Evolutionary conservation across 371 early-diverging fungal genomes (phyloP).

Genomic region (Actinomucor elegans): DNA sequence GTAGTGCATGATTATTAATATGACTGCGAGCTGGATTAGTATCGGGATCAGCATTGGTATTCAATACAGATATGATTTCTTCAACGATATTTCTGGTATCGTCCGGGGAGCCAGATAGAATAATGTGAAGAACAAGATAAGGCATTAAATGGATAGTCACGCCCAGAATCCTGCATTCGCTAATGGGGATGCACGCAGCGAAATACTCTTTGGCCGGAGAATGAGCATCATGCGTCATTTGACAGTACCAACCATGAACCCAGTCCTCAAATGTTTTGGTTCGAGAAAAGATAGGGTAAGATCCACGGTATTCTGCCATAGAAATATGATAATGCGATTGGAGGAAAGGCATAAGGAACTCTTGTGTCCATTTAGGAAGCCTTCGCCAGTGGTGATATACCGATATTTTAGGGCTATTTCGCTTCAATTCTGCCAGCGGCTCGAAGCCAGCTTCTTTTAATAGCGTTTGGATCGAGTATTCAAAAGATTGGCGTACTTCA

Average conservation of each 20-base stretch:
- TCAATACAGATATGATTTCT: conserved; percentile 59
- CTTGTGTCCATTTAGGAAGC: conserved; percentile 38
- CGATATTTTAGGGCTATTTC: not conserved
- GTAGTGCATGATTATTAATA: conserved; percentile 17
- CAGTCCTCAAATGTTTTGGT: conserved; percentile 20
- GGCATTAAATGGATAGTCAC: conserved; percentile 51
- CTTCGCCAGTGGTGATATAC: conserved; percentile 26
- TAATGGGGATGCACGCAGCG: conserved; percentile 27
- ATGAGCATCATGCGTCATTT: conserved; percentile 3
- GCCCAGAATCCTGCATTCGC: conserved; percentile 17
- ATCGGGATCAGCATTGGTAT: conserved; percentile 5
- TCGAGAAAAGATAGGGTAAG: conserved; percentile 24
- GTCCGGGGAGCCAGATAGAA: conserved; percentile 48
- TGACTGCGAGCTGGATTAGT: not conserved
- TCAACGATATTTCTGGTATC: conserved; percentile 32
- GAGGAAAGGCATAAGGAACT: conserved; percentile 42
- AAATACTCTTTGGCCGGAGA: conserved; percentile 20
- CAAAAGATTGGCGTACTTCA: conserved; percentile 49
- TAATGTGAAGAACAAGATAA: conserved; percentile 56
- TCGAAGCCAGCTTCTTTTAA: conserved; percentile 62
- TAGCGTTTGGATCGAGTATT: conserved; percentile 66
- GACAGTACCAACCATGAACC: conserved; percentile 30
- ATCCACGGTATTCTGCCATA: not conserved
- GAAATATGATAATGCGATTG: conserved; percentile 21
- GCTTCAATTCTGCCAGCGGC: not conserved